Percentiles rank a stretch among this genome's conserved stretches.
Evolutionary conservation across 2,329 filamentous ascomycete genomes (phyloP).

Genomic region (Chrysoporthe austroafricana): DNA sequence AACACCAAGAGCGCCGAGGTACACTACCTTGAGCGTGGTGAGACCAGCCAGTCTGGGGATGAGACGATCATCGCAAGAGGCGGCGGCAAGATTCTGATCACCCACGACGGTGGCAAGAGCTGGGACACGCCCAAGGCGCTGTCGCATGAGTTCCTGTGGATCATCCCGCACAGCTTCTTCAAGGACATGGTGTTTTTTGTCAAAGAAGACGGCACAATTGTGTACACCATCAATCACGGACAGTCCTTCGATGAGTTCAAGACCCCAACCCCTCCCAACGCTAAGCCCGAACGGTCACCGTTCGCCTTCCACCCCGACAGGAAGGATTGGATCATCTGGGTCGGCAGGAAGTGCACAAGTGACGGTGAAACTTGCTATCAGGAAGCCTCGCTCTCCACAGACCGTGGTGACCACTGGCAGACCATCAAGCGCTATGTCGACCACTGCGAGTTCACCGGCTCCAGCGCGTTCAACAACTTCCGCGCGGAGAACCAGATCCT

Average conservation of each 20-base stretch:
- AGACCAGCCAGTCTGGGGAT: slow-evolving; percentile 63
- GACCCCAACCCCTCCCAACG: slow-evolving; percentile 60
- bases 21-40: slow-evolving; percentile 79
- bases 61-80: slow-evolving; percentile 69
- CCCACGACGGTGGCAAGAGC: slow-evolving; percentile 83
- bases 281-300: slow-evolving; percentile 43
- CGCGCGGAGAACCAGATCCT: slow-evolving; percentile 60
- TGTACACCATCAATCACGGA: slow-evolving; percentile 82
- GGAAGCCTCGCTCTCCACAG: slow-evolving; percentile 75
- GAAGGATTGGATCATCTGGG: slow-evolving; percentile 92
- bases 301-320: slow-evolving; percentile 82
- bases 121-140: slow-evolving; percentile 71
- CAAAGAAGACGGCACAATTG: slow-evolving; percentile 67
- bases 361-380: slow-evolving; percentile 64
- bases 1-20: slow-evolving; percentile 57
- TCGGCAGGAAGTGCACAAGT: slow-evolving; percentile 70
- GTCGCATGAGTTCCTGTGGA: slow-evolving; percentile 69
- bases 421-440: slow-evolving; percentile 73
- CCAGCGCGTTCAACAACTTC: slow-evolving; percentile 54
- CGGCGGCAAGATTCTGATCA: slow-evolving; percentile 68
- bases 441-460: slow-evolving; percentile 86
- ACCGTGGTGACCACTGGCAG: slow-evolving; percentile 81
- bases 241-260: slow-evolving; percentile 74
- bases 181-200: slow-evolving; percentile 88
- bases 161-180: slow-evolving; percentile 79